Percentiles rank a stretch among this genome's conserved stretches.
phyloP scores from a whole-genome alignment of 106 monocot genomes.

The Posidonia australis region DNA sequence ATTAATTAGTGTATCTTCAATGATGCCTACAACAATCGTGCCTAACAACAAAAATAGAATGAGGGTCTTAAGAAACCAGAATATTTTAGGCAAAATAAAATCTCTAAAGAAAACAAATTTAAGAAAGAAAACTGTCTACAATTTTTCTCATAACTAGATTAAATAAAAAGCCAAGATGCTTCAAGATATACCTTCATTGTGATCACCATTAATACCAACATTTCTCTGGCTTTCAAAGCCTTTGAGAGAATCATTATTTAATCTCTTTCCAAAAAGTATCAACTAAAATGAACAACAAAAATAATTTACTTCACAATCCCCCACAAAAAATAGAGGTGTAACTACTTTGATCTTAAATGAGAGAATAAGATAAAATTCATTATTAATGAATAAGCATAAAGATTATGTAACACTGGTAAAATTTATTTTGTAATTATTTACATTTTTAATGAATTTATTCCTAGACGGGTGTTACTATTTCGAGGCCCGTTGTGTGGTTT shows the following conservation, averaged over 20 bases:
- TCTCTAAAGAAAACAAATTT: not conserved
- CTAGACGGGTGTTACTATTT: too few species aligned
- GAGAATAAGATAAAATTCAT: too few species aligned
- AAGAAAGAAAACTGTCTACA: not conserved
- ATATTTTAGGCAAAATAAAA: not conserved
- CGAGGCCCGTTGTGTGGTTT: too few species aligned
- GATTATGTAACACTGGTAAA: too few species aligned
- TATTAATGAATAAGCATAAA: too few species aligned
- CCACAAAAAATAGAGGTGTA: too few species aligned
- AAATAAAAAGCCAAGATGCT: not conserved
- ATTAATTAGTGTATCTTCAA: not conserved
- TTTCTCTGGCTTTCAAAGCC: constrained; percentile 5
- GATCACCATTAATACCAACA: constrained; percentile 18
- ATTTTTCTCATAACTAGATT: not conserved
- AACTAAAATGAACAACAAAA: constrained; percentile 30
- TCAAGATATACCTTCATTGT: constrained; percentile 32
- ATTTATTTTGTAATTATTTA: too few species aligned
- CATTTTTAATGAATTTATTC: too few species aligned
- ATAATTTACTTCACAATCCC: not conserved
- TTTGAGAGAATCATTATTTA: constrained; percentile 44
- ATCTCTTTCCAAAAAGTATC: constrained; percentile 59
- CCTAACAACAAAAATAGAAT: not conserved
- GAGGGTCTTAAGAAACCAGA: too few species aligned
- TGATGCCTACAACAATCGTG: not conserved
- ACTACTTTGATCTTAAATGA: too few species aligned